Percentiles rank a stretch among this genome's conserved stretches.
phyloP scores from a whole-genome alignment of 176 grass and related monocot species.

The Zea mays region DNA sequence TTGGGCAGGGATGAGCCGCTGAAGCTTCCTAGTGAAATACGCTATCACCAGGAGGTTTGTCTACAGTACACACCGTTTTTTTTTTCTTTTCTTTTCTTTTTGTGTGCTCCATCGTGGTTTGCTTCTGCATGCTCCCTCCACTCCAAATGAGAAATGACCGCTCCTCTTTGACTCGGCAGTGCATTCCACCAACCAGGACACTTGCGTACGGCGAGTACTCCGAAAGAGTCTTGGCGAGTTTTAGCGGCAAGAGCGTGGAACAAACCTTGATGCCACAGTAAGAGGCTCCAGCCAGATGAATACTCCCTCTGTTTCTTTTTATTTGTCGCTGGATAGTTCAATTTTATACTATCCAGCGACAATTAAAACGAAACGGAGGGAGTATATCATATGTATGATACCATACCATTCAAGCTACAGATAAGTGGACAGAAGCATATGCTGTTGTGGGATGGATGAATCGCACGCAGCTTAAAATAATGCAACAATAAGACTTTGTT shows the following conservation, averaged over 20 bases:
- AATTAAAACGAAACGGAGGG: too few relatives aligned
- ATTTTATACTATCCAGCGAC: too few relatives aligned
- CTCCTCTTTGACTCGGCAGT: constrained; percentile 30
- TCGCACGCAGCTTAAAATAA: too few relatives aligned
- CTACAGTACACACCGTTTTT: not conserved
- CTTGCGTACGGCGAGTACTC: constrained; percentile 92
- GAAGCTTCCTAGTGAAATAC: constrained; percentile 62
- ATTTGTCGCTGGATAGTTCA: too few relatives aligned
- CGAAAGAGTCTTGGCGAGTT: constrained; percentile 60
- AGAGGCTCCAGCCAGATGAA: not conserved
- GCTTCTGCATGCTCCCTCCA: too few relatives aligned
- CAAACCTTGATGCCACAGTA: not conserved
- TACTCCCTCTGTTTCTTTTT: too few relatives aligned
- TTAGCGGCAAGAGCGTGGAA: constrained; percentile 49
- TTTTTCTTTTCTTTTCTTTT: not conserved
- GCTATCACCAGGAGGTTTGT: constrained; percentile 74
- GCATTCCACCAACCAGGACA: constrained; percentile 59
- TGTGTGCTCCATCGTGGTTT: too few relatives aligned
- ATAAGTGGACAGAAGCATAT: too few relatives aligned
- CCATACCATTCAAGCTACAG: too few relatives aligned
- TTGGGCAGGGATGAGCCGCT: constrained; percentile 72
- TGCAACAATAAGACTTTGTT: too few relatives aligned
- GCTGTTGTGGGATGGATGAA: too few relatives aligned
- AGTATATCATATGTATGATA: too few relatives aligned
- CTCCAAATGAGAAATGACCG: not conserved